Evolutionary conservation across 2,329 filamentous ascomycete genomes (phyloP).

Genomic region (Monilinia fructigena): DNA sequence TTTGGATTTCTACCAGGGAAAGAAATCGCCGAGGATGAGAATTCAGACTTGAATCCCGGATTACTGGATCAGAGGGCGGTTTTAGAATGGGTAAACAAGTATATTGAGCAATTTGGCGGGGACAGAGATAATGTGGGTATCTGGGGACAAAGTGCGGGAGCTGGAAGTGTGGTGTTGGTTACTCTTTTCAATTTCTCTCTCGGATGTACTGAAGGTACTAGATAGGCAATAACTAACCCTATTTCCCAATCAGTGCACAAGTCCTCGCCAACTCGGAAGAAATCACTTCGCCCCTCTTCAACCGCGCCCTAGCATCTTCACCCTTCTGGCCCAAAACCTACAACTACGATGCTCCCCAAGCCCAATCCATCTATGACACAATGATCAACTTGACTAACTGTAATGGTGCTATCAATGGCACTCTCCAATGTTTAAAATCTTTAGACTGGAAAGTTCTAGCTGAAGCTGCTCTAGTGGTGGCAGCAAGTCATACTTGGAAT

Average conservation of each 20-base stretch:
- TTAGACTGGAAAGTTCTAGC: conserved; percentile 53
- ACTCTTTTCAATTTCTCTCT: neutral
- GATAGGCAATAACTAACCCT: neutral
- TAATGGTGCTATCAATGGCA: conserved; percentile 40
- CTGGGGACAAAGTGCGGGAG: conserved; percentile 60
- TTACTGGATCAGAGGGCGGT: conserved; percentile 59
- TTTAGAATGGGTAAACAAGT: conserved; percentile 58
- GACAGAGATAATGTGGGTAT: conserved; percentile 56
- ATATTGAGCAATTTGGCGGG: conserved; percentile 59
- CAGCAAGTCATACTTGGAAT: conserved; percentile 51
- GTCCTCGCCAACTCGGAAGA: conserved; percentile 49
- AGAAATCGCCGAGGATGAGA: conserved; percentile 50
- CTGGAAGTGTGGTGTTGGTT: conserved; percentile 47
- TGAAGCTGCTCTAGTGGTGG: conserved; percentile 51
- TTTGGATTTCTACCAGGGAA: conserved; percentile 66
- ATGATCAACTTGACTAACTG: conserved; percentile 48
- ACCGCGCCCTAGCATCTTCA: conserved; percentile 50
- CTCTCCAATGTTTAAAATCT: conserved; percentile 54
- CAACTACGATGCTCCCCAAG: conserved; percentile 47
- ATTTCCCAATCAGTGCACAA: conserved; percentile 42
- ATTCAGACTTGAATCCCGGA: conserved; percentile 59
- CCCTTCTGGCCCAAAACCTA: conserved; percentile 57
- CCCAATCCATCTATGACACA: conserved; percentile 47
- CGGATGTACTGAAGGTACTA: neutral
- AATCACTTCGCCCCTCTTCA: conserved; percentile 47